phyloP scores from a whole-genome alignment of 495 filamentous ascomycete genomes.

The Symbiotaphrina buchneri region DNA sequence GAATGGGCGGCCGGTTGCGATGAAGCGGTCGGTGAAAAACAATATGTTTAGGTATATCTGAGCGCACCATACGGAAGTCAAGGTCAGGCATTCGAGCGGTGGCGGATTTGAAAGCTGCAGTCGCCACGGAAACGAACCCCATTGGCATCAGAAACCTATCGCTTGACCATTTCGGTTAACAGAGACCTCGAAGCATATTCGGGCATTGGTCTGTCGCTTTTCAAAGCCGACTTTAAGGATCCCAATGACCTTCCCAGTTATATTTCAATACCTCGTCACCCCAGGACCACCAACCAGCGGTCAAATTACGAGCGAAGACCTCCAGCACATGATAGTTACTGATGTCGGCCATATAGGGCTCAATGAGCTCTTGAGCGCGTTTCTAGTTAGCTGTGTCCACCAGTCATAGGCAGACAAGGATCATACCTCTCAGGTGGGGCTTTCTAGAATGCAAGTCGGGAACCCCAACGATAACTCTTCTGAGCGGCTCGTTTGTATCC shows the following conservation, averaged over 20 bases:
- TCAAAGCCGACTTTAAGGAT: slow-evolving; percentile 4
- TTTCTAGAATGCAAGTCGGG: slow-evolving; percentile 88
- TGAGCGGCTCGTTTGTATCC: slow-evolving; percentile 12
- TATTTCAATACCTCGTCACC: slow-evolving; percentile 73
- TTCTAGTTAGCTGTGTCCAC: not conserved
- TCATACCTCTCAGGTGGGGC: slow-evolving; percentile 33
- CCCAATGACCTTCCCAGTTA: slow-evolving; percentile 53
- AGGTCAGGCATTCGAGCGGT: no score
- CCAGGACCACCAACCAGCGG: slow-evolving; percentile 75
- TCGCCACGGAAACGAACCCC: no score
- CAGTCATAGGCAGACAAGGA: no score
- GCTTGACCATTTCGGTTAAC: no score
- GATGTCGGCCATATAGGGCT: slow-evolving; percentile 1
- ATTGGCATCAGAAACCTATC: no score
- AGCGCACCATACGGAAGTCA: no score
- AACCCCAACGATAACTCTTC: slow-evolving; percentile 49
- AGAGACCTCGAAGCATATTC: no score
- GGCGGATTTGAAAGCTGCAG: no score
- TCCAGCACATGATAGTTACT: slow-evolving; percentile 45
- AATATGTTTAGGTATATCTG: slow-evolving; percentile 48
- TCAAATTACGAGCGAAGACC: slow-evolving; percentile 72
- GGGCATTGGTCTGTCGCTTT: no score
- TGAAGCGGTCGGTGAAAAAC: slow-evolving; percentile 56
- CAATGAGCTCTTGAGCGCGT: slow-evolving; percentile 9
- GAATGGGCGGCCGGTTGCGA: slow-evolving; percentile 46